Conservation (phyloP, 108 stramenopile species). For the Conticribra weissflogii region DNA sequence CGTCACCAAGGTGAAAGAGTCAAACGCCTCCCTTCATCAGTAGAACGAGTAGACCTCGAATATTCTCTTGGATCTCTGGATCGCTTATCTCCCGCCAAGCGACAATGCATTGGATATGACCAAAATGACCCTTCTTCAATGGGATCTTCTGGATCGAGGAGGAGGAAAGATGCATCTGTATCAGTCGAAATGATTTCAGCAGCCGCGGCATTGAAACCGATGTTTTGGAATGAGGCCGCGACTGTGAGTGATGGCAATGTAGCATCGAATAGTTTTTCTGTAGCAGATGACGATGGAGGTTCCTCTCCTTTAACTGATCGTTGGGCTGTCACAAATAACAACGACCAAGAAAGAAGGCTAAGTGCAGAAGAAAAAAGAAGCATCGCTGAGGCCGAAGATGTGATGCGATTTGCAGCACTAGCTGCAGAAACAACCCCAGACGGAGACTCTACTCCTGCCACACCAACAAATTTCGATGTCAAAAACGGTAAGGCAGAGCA, state of each 20-base stretch:
- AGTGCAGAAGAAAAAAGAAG: slow-evolving; percentile 11
- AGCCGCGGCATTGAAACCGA: slow-evolving; percentile 29
- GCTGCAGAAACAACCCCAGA: slow-evolving; percentile 13
- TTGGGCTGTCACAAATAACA: not conserved
- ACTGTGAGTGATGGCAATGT: slow-evolving; percentile 36
- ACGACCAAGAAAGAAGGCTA: not conserved
- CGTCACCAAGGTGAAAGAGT: not conserved
- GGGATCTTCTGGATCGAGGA: slow-evolving; percentile 1
- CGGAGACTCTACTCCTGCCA: slow-evolving; percentile 22
- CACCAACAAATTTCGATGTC: slow-evolving; percentile 2
- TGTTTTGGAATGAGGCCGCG: slow-evolving; percentile 42
- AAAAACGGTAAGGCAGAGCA: not conserved
- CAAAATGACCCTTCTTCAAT: slow-evolving; percentile 6
- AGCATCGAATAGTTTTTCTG: slow-evolving; percentile 36
- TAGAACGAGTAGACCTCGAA: slow-evolving; percentile 39
- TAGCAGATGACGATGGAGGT: slow-evolving; percentile 37
- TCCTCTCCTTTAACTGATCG: slow-evolving; percentile 28
- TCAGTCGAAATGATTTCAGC: slow-evolving; percentile 21
- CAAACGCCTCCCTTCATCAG: slow-evolving; percentile 29
- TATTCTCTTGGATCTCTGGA: slow-evolving; percentile 38
- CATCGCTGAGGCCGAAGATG: slow-evolving; percentile 26
- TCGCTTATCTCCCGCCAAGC: slow-evolving; percentile 13
- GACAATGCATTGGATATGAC: slow-evolving; percentile 9
- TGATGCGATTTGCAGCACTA: slow-evolving; percentile 23
- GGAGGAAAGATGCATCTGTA: slow-evolving; percentile 6